A percentile compares a stretch with the other conserved stretches of the same genome.
These are phyloP conservation scores for Neofusicoccum umdonicola DNA, from an alignment of 2,329 filamentous ascomycete species.

Conservation along the genomic window DNA sequence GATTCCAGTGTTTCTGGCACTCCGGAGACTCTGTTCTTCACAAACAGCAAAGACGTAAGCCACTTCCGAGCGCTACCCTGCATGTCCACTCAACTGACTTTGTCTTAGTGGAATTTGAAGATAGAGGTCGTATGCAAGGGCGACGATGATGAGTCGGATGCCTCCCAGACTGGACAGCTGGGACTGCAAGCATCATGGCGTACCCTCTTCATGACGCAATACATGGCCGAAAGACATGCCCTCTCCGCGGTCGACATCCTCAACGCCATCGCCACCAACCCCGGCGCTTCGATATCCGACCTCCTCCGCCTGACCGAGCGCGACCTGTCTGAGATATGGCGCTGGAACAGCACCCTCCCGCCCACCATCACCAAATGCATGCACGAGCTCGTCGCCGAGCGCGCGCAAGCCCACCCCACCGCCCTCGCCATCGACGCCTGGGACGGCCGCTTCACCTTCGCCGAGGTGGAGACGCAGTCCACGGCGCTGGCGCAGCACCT, in stretches of 20 bases:
- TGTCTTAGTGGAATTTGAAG: neutral
- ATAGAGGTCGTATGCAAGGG: constrained; percentile 20
- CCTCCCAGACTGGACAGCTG: constrained; percentile 19
- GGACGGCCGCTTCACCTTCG: constrained; percentile 51
- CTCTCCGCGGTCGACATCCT: constrained; percentile 40
- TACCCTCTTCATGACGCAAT: constrained; percentile 40
- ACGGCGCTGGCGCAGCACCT: neutral
- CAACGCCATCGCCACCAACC: constrained; percentile 36
- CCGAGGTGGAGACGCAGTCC: constrained; percentile 39
- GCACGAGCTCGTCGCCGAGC: constrained; percentile 47
- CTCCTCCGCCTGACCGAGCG: constrained; percentile 33
- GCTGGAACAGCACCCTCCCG: constrained; percentile 47
- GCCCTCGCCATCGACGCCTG: constrained; percentile 50
- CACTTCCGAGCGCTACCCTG: neutral
- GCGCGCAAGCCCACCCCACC: constrained; percentile 31
- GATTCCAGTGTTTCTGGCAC: neutral
- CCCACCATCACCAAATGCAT: constrained; percentile 46
- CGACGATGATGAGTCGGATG: neutral
- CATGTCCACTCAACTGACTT: neutral
- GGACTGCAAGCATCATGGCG: constrained; percentile 44
- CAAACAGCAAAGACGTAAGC: neutral
- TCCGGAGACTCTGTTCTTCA: neutral
- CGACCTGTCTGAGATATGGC: constrained; percentile 49
- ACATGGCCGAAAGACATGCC: constrained; percentile 45
- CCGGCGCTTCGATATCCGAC: constrained; percentile 30